A percentile compares a stretch with the other conserved stretches of the same genome.
phyloP scores from a whole-genome alignment of 495 filamentous ascomycete genomes.

The Xylaria venustula region DNA sequence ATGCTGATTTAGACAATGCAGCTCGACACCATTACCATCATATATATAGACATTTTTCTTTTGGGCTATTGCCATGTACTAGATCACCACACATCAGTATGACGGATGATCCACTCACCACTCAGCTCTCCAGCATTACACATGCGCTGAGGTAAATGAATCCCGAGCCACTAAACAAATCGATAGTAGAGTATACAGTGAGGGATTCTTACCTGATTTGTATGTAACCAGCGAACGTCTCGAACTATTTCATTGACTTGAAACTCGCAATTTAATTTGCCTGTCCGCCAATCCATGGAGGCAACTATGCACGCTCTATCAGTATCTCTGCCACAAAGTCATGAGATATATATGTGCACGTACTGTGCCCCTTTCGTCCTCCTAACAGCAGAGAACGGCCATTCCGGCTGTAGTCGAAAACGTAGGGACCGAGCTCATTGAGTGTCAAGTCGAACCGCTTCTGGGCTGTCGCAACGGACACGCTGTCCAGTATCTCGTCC shows the following conservation, averaged over 20 bases:
- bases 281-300: slow-evolving; percentile 93
- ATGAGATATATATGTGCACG: background rate
- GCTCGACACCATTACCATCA: slow-evolving; percentile 80
- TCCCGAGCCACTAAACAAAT: background rate
- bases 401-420: slow-evolving; percentile 83
- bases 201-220: slow-evolving; percentile 59
- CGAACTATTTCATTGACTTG: slow-evolving; percentile 86
- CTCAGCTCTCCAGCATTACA: background rate
- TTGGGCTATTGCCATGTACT: slow-evolving; percentile 91
- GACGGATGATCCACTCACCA: background rate
- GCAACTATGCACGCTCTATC: slow-evolving; percentile 51
- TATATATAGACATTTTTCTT: slow-evolving; percentile 96
- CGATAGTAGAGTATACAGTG: background rate
- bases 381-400: slow-evolving; percentile 81
- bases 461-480: slow-evolving; percentile 80
- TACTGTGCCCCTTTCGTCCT: slow-evolving; percentile 81
- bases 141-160: background rate
- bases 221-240: slow-evolving; percentile 91
- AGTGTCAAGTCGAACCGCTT: slow-evolving; percentile 90
- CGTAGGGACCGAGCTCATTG: slow-evolving; percentile 79
- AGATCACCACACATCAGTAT: background rate
- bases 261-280: slow-evolving; percentile 85
- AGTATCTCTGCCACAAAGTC: background rate
- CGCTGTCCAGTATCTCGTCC: slow-evolving; percentile 72
- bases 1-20: slow-evolving; percentile 87